These are phyloP conservation scores for Otatea glauca DNA, from an alignment of 176 grass and related monocot genomes.

Conservation along the genomic window DNA sequence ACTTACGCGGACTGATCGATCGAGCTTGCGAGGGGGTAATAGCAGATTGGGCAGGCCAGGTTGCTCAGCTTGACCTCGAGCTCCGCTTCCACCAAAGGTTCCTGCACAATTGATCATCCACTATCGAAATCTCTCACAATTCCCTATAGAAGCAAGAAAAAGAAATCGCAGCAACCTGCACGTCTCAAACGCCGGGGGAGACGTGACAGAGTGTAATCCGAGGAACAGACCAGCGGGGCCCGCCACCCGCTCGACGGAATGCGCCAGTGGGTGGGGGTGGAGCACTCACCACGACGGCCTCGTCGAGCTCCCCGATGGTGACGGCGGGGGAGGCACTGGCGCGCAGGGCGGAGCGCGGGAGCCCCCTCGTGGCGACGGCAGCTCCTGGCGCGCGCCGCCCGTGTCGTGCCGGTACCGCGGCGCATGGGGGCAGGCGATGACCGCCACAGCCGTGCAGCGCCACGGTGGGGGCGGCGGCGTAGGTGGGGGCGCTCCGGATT, in stretches of 20 bases:
- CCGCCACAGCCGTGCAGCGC: neutral
- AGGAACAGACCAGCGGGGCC: neutral
- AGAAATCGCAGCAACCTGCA: neutral
- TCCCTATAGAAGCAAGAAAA: neutral
- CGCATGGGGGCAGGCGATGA: neutral
- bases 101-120: constrained; percentile 30
- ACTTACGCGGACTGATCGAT: constrained; percentile 52
- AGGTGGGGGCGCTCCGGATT: neutral
- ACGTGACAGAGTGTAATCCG: neutral
- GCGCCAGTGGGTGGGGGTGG: neutral
- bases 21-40: constrained; percentile 54
- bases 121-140: neutral
- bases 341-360: neutral
- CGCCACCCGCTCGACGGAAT: neutral
- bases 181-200: neutral
- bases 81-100: constrained; percentile 18
- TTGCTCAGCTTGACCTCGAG: constrained; percentile 34
- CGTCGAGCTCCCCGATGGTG: neutral
- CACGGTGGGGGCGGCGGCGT: neutral
- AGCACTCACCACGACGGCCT: constrained; percentile 23
- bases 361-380: neutral
- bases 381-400: neutral
- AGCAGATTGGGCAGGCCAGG: constrained; percentile 82
- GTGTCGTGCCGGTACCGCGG: neutral
- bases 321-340: constrained; percentile 4